Conservation (phyloP, 2,329 filamentous ascomycete species). For the Coleophoma cylindrospora region DNA sequence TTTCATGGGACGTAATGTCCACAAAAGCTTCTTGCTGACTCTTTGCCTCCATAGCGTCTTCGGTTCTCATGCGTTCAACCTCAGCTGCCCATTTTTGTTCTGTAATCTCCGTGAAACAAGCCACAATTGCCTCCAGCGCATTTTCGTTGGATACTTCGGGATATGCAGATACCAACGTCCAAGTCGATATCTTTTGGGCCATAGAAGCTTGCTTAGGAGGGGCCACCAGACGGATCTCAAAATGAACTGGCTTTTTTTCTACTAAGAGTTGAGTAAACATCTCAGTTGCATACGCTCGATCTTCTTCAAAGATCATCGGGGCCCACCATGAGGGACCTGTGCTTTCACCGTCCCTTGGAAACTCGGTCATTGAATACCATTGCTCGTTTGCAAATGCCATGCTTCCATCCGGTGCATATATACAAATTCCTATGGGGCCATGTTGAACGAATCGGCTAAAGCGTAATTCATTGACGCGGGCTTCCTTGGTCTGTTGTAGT, state of each 20-base stretch:
- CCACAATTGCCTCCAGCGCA: slow-evolving; percentile 12
- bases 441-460: not conserved
- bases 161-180: slow-evolving; percentile 12
- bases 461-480: not conserved
- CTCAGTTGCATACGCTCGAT: not conserved
- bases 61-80: slow-evolving; percentile 28
- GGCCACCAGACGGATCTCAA: not conserved
- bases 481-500: not conserved
- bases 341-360: not conserved
- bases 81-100: slow-evolving; percentile 13
- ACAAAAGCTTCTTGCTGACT: slow-evolving; percentile 76
- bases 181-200: slow-evolving; percentile 7
- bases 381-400: not conserved
- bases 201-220: slow-evolving; percentile 6
- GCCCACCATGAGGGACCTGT: not conserved
- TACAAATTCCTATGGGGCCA: not conserved
- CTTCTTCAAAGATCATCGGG: not conserved
- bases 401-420: not conserved
- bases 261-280: not conserved
- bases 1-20: slow-evolving; percentile 53
- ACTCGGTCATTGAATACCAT: not conserved
- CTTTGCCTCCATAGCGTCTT: slow-evolving; percentile 51
- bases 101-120: slow-evolving; percentile 8
- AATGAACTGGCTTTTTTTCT: not conserved
- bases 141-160: slow-evolving; percentile 14